phyloP scores from a whole-genome alignment of 2,329 filamentous ascomycete genomes.

The Penicillium sp. region DNA sequence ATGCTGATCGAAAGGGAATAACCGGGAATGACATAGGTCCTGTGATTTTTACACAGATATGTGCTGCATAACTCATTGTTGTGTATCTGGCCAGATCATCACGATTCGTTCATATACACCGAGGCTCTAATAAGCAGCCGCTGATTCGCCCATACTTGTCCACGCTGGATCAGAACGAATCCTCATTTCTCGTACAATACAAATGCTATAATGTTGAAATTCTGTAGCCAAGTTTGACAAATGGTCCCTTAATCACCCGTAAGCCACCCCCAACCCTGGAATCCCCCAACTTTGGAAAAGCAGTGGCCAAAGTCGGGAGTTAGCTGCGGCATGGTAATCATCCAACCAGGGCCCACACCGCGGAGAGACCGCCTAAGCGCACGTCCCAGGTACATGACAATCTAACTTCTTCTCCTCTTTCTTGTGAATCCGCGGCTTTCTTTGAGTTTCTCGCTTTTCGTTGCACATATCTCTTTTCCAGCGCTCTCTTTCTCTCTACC shows the following conservation, averaged over 20 bases:
- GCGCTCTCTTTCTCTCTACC: slow-evolving; percentile 1
- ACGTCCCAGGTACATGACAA: slow-evolving; percentile 8
- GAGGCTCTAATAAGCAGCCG: slow-evolving; percentile 28
- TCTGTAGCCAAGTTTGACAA: not conserved
- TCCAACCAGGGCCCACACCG: slow-evolving; percentile 11
- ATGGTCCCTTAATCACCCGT: not conserved
- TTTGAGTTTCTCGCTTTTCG: not conserved
- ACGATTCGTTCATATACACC: slow-evolving; percentile 13
- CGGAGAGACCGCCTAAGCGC: slow-evolving; percentile 13
- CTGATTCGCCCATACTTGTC: slow-evolving; percentile 24
- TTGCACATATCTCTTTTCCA: slow-evolving; percentile 2
- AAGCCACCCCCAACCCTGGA: too few relatives aligned
- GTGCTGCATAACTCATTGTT: not conserved
- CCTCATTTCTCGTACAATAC: not conserved
- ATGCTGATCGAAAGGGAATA: not conserved
- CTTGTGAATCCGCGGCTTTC: not conserved
- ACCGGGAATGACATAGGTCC: not conserved
- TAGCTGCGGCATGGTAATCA: slow-evolving; percentile 14
- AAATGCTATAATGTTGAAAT: not conserved
- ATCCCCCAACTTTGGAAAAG: not conserved
- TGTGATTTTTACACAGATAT: too few relatives aligned
- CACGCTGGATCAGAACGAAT: not conserved
- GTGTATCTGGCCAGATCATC: not conserved
- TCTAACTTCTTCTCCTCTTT: slow-evolving; percentile 4
- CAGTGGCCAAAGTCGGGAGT: slow-evolving; percentile 4